Percentiles rank a stretch among this genome's conserved stretches.
These are phyloP conservation scores for Macrocybe gigantea DNA, from an alignment of 768 basidiomycete species.

Conservation along the genomic window DNA sequence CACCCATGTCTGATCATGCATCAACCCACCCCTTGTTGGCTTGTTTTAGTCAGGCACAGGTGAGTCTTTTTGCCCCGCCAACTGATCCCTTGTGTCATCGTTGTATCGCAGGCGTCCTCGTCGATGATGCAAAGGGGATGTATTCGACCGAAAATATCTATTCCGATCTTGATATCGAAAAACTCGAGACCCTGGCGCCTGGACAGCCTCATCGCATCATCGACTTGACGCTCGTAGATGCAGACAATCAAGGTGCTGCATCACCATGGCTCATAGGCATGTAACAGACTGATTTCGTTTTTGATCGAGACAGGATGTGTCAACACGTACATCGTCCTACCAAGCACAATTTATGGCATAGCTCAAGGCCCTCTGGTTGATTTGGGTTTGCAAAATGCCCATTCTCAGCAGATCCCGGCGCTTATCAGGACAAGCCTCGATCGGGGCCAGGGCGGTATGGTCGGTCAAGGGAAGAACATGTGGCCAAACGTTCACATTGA, in stretches of 20 bases:
- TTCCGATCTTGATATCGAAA: slow-evolving; percentile 25
- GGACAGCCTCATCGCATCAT: slow-evolving; percentile 28
- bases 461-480: slow-evolving; percentile 47
- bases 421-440: slow-evolving; percentile 34
- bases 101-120: slow-evolving; percentile 17
- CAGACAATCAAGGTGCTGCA: slow-evolving; percentile 11
- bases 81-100: neutral
- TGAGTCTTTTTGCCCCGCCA: slow-evolving; percentile 2
- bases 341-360: slow-evolving; percentile 48
- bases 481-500: slow-evolving; percentile 53
- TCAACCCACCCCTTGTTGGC: neutral
- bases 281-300: neutral
- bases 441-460: slow-evolving; percentile 40
- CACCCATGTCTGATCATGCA: neutral
- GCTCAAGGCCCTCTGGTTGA: slow-evolving; percentile 44
- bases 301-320: slow-evolving; percentile 32
- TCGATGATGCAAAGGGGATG: slow-evolving; percentile 23
- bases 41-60: slow-evolving; percentile 14
- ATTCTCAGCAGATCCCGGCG: slow-evolving; percentile 45
- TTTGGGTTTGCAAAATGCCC: slow-evolving; percentile 39
- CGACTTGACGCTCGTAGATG: slow-evolving; percentile 18
- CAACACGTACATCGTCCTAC: slow-evolving; percentile 46
- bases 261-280: neutral
- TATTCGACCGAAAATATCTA: slow-evolving; percentile 18
- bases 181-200: slow-evolving; percentile 23